A percentile compares a stretch with the other conserved stretches of the same genome.
Evolutionary conservation across 768 basidiomycete species (phyloP).

Genomic region (Pleurotus ostreatus): DNA sequence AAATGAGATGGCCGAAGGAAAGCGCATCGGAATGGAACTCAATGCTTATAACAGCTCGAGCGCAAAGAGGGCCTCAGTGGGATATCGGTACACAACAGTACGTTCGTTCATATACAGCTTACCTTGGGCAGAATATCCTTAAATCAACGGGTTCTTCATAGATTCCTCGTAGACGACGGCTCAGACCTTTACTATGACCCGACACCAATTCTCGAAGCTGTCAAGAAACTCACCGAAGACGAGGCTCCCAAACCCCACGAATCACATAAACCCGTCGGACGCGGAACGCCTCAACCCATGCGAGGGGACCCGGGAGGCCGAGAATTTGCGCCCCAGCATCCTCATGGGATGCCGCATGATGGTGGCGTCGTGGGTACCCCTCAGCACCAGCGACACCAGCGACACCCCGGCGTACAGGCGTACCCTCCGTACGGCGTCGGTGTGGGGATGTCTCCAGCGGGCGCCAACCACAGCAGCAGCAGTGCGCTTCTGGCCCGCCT

Average conservation of each 20-base stretch:
- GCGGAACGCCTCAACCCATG: slow-evolving; percentile 28
- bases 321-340: slow-evolving; percentile 16
- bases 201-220: slow-evolving; percentile 49
- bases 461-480: slow-evolving; percentile 9
- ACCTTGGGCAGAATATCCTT: neutral
- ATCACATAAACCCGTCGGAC: slow-evolving; percentile 20
- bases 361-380: slow-evolving; percentile 12
- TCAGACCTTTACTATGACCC: slow-evolving; percentile 76
- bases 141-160: slow-evolving; percentile 19
- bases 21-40: slow-evolving; percentile 88
- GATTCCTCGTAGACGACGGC: slow-evolving; percentile 72
- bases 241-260: slow-evolving; percentile 18
- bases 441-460: slow-evolving; percentile 21
- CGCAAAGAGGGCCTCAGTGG: slow-evolving; percentile 83
- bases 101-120: slow-evolving; percentile 22
- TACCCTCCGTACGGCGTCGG: neutral
- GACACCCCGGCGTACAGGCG: neutral
- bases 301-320: slow-evolving; percentile 21
- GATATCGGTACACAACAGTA: slow-evolving; percentile 85
- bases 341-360: slow-evolving; percentile 7
- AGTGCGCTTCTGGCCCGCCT: slow-evolving; percentile 10
- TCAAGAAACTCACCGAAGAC: slow-evolving; percentile 43
- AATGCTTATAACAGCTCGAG: slow-evolving; percentile 69
- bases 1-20: slow-evolving; percentile 36
- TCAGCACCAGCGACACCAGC: slow-evolving; percentile 9